Evolutionary conservation across 139 green algal genomes (phyloP).

Genomic region (Zygnema circumcarinatum): DNA sequence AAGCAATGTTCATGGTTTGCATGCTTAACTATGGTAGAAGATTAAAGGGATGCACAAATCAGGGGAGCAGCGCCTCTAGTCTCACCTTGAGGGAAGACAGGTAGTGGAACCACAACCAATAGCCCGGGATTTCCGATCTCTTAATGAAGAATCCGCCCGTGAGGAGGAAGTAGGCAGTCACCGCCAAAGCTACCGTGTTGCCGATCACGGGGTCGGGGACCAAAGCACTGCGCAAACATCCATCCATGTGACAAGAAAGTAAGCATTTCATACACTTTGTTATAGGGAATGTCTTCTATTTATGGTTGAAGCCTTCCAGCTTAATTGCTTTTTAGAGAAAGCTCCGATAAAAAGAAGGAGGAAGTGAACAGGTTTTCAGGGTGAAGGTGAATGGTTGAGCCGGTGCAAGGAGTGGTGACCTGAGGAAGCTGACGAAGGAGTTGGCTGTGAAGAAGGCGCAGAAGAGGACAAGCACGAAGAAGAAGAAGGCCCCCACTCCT

Average conservation of each 20-base stretch:
- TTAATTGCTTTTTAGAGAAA: too few relatives aligned
- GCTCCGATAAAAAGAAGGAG: not conserved
- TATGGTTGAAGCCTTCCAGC: too few relatives aligned
- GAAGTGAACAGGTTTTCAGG: not conserved
- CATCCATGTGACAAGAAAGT: too few relatives aligned
- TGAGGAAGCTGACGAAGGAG: slow-evolving; percentile 62
- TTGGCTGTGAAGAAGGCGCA: slow-evolving; percentile 46
- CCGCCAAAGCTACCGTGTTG: slow-evolving; percentile 37
- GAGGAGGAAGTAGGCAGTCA: slow-evolving; percentile 52
- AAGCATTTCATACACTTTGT: too few relatives aligned
- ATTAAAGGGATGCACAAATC: too few relatives aligned
- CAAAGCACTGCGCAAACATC: slow-evolving; percentile 3
- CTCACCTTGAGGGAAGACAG: slow-evolving; percentile 56
- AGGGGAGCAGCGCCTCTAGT: too few relatives aligned
- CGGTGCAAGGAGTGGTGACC: not conserved
- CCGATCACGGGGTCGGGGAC: slow-evolving; percentile 59
- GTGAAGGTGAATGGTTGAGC: not conserved
- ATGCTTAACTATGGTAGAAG: too few relatives aligned
- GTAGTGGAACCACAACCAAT: slow-evolving; percentile 66
- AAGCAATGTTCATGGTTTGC: too few relatives aligned
- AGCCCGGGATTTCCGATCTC: slow-evolving; percentile 46
- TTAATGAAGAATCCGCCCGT: slow-evolving; percentile 53
- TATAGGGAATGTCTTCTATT: too few relatives aligned
- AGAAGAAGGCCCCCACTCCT: slow-evolving; percentile 45
- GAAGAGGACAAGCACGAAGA: slow-evolving; percentile 57